Conservation (phyloP, 805 yeast species). For the Wickerhamomyces tratensis region DNA sequence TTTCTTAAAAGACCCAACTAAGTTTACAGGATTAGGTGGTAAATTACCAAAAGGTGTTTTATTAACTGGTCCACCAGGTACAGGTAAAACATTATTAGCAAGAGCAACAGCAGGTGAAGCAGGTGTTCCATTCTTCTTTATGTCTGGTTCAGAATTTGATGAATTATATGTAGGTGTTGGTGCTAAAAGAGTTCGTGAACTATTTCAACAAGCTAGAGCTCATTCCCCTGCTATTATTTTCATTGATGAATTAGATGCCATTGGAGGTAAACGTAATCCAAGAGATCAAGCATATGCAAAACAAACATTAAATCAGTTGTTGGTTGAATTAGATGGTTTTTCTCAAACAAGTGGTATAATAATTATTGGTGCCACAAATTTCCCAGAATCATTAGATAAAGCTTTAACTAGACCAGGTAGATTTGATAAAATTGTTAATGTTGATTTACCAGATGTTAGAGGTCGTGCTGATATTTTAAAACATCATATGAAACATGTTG, state of each 20-base stretch:
- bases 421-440: slow-evolving; percentile 91
- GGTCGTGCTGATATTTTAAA: slow-evolving; percentile 90
- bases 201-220: slow-evolving; percentile 86
- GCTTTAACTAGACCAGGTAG: slow-evolving; percentile 98
- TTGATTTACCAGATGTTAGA: slow-evolving; percentile 94
- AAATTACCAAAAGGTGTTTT: slow-evolving; percentile 95
- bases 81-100: slow-evolving; percentile 94
- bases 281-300: slow-evolving; percentile 97
- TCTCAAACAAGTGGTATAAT: slow-evolving; percentile 89
- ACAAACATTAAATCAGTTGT: slow-evolving; percentile 90
- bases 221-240: slow-evolving; percentile 95
- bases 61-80: slow-evolving; percentile 97
- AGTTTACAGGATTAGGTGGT: slow-evolving; percentile 95
- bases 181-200: slow-evolving; percentile 93
- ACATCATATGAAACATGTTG: slow-evolving; percentile 88
- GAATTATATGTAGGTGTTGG: slow-evolving; percentile 99
- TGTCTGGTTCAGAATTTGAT: slow-evolving; percentile 98
- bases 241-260: slow-evolving; percentile 96
- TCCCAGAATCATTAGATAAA: slow-evolving; percentile 93
- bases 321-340: slow-evolving; percentile 94
- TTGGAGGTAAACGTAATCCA: slow-evolving; percentile 96
- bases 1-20: slow-evolving; percentile 90
- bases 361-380: slow-evolving; percentile 96
- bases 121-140: slow-evolving; percentile 95
- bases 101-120: slow-evolving; percentile 99